Evolutionary conservation across 202 grass and related monocot genomes (phyloP).

Genomic region (Setaria viridis): DNA sequence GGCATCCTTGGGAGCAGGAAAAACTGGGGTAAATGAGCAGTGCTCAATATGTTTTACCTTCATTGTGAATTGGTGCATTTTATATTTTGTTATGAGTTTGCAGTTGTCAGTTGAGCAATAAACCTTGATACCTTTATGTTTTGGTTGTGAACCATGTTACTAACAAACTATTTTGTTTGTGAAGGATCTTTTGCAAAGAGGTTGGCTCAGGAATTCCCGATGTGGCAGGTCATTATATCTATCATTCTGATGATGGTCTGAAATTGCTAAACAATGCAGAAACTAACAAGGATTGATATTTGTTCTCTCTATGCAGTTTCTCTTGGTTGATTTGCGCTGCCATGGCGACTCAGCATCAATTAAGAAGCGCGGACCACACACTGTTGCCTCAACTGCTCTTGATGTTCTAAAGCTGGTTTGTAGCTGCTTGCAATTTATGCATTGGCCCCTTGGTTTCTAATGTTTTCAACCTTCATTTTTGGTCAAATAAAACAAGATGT

Average conservation of each 20-base stretch:
- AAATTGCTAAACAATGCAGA: slow-evolving; percentile 20
- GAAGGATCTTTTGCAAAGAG: slow-evolving; percentile 91
- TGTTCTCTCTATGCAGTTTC: slow-evolving; percentile 69
- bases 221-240: slow-evolving; percentile 82
- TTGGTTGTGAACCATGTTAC: neutral
- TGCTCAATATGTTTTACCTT: slow-evolving; percentile 29
- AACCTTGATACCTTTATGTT: neutral
- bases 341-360: slow-evolving; percentile 85
- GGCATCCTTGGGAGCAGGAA: slow-evolving; percentile 94
- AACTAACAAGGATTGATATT: slow-evolving; percentile 7
- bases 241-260: slow-evolving; percentile 33
- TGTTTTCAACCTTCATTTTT: slow-evolving; percentile 3
- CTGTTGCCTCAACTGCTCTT: slow-evolving; percentile 84
- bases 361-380: slow-evolving; percentile 83
- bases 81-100: neutral
- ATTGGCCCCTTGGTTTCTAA: slow-evolving; percentile 15
- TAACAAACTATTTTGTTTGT: slow-evolving; percentile 25
- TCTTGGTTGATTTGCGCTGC: slow-evolving; percentile 98
- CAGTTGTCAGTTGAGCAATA: neutral
- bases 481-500: neutral
- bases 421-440: slow-evolving; percentile 36
- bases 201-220: slow-evolving; percentile 95
- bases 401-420: slow-evolving; percentile 96
- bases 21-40: slow-evolving; percentile 87
- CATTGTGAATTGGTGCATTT: slow-evolving; percentile 7